These are phyloP conservation scores for Orbilia quercus DNA, from an alignment of 2,329 filamentous ascomycete genomes.

Conservation along the genomic window DNA sequence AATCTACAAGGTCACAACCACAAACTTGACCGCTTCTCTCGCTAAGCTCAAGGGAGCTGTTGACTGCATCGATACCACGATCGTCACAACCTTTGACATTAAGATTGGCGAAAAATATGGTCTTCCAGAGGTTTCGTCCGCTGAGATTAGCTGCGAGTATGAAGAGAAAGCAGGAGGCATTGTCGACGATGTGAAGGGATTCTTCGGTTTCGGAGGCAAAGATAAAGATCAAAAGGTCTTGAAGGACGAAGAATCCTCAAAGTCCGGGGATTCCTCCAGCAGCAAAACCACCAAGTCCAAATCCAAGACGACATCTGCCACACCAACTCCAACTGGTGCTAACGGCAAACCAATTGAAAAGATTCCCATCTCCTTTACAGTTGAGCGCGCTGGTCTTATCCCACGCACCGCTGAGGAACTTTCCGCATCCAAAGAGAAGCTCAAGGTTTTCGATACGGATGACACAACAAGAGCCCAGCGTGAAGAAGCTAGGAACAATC, in stretches of 20 bases:
- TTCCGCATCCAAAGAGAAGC: constrained; percentile 71
- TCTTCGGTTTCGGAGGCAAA: constrained; percentile 82
- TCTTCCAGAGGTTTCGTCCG: constrained; percentile 79
- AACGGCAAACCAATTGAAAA: constrained; percentile 70
- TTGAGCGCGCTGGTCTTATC: constrained; percentile 68
- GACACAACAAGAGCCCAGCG: constrained; percentile 80
- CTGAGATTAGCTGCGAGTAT: constrained; percentile 85
- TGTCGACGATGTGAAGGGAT: constrained; percentile 93
- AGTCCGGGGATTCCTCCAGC: constrained; percentile 64
- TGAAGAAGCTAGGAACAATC: constrained; percentile 88
- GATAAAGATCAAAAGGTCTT: constrained; percentile 78
- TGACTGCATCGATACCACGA: constrained; percentile 78
- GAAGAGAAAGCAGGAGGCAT: constrained; percentile 75
- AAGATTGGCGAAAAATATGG: constrained; percentile 78
- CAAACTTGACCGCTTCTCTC: constrained; percentile 87
- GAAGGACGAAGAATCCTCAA: constrained; percentile 67
- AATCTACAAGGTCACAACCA: constrained; percentile 76
- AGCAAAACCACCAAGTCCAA: constrained; percentile 63
- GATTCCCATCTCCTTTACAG: constrained; percentile 68
- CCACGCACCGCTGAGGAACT: constrained; percentile 67
- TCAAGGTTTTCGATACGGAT: constrained; percentile 85
- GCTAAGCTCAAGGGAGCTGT: constrained; percentile 80
- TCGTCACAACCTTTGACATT: constrained; percentile 82
- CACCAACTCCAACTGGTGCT: constrained; percentile 61
- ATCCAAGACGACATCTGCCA: constrained; percentile 61